phyloP scores from a whole-genome alignment of 1,284 basidiomycete species.

The Ganoderma resinaceum region DNA sequence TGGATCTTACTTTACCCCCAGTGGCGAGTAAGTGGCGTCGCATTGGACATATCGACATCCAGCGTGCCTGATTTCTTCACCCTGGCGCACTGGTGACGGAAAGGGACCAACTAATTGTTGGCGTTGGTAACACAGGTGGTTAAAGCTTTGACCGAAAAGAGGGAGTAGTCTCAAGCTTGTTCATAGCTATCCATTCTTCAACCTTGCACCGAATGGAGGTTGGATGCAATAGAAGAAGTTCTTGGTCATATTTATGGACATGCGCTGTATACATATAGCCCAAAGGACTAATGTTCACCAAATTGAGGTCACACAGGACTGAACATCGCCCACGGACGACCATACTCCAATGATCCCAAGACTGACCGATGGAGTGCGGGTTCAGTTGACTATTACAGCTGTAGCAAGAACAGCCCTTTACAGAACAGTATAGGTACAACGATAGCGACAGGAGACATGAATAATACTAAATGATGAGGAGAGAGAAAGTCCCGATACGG shows the following conservation, averaged over 20 bases:
- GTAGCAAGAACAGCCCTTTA: slow-evolving; percentile 21
- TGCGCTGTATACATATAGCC: too few species aligned
- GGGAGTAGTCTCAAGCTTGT: too few species aligned
- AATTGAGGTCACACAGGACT: not conserved
- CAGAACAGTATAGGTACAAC: slow-evolving; percentile 26
- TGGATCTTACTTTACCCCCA: not conserved
- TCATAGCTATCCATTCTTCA: too few species aligned
- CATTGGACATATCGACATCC: not conserved
- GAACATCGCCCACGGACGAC: not conserved
- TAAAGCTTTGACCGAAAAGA: not conserved
- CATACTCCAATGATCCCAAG: not conserved
- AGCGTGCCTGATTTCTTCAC: not conserved
- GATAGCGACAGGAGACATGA: slow-evolving; percentile 17
- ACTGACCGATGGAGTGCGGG: not conserved
- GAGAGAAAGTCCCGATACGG: slow-evolving; percentile 8
- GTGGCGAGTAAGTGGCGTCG: not conserved
- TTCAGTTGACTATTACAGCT: slow-evolving; percentile 16
- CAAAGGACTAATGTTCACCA: too few species aligned
- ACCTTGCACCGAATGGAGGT: too few species aligned
- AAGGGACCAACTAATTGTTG: not conserved
- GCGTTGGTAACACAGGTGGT: not conserved
- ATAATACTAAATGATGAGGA: slow-evolving; percentile 22
- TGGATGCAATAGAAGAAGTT: too few species aligned
- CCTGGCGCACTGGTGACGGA: not conserved
- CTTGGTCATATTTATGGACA: too few species aligned